Base-by-base conservation (phyloP, 139 green algal genomes). In the Penium margaritaceum region DNA sequence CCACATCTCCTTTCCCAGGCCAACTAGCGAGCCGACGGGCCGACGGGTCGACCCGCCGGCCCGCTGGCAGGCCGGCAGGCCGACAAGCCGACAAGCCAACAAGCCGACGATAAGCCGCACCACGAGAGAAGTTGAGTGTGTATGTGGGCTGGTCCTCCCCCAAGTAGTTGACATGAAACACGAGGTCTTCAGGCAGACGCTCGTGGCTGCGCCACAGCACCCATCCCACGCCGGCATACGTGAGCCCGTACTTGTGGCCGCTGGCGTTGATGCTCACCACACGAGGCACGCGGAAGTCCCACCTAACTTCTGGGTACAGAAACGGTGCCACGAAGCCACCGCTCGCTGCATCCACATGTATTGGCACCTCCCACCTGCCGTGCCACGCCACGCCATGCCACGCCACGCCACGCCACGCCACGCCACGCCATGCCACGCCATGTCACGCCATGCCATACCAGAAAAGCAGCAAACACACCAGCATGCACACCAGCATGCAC, bases 231-330 rank as follows among this genome's bases (percentile, higher is more conserved):
- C 80, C 79, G n/a, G 63, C 36, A 60, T 77, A 85, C 43, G 43
- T 53, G 36, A 85, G 70, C 15, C 80, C 80, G 58, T 79, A 85
- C 72, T 85, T 85, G 80, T 85, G 80, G 7, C 80, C 80, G 15
- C 57, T 79, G 17, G 29, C 62, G 38, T 72, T 83, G 36, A 85
- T 85, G 38, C 38, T 80, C 30, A 70, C 33, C 51, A 84, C 80
- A 3, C 35, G 33, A 1, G 77, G 72, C 29, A 85, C 38, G 6
- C 80, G 47, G 65, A 85, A 85, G 44, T 85, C 80, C 79, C 79
- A 85, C 65, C 68, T 51, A 3, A 84, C 43, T 39, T 83, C 77
- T 51, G 76, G 64, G 46, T 73, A 75, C 0, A 78, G 37, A 53
- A 85, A 85, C 21, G 80, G 79, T 1, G 78, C 78, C 2, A 85